Base-by-base conservation (phyloP, 2,329 filamentous ascomycete genomes). In the Calycina marina region DNA sequence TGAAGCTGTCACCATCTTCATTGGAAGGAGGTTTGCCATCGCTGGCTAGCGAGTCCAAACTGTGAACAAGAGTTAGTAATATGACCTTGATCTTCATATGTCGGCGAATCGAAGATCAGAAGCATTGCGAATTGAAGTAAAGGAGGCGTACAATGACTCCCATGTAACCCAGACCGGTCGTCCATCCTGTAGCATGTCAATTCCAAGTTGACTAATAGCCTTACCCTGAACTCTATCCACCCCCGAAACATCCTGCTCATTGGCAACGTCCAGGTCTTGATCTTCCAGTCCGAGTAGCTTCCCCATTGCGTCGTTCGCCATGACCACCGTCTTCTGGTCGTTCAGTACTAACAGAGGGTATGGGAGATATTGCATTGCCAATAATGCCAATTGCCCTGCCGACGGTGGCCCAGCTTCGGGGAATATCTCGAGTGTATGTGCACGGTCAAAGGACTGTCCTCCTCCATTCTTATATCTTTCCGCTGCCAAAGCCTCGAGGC, bases 251-350 rank as follows among this genome's bases (percentile, higher is more conserved):
- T 61, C 58, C 25, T 62, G 55, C 11, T 56, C 54, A 15, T 54
- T 55, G 4, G 56, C 44, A 16, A 54, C 50, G n/a, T 53, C 43
- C n/a, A 22, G 50, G 13, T 52, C 52, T 26, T 53, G 46, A 14
- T 59, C 53, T 15, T 70, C 60, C 30, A 80, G 60, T 4, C 72
- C 75, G 14, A 86, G 56, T 45, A 86, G 56, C 34, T 71, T 65
- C 1, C 72, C 77, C 69, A 84, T 77, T 13, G 80, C 74, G 43
- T 84, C 76, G 45, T 86, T 86, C 18, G 77, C 79, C 25, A 85
- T 54, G 1, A 80, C 64, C 3, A 85, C 67, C 0, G 74, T 79
- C 54, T 84, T 85, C 17, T 69, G 47, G 20, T 64, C 69, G 31
- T 75, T 76, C 20, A 86, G 57, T 1, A 86, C 71, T 20, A 85